Percentiles rank a stretch among this genome's conserved stretches.
These are phyloP conservation scores for Halteria grandinella DNA, from an alignment of 73 alveolate genomes.

Conservation along the genomic window DNA sequence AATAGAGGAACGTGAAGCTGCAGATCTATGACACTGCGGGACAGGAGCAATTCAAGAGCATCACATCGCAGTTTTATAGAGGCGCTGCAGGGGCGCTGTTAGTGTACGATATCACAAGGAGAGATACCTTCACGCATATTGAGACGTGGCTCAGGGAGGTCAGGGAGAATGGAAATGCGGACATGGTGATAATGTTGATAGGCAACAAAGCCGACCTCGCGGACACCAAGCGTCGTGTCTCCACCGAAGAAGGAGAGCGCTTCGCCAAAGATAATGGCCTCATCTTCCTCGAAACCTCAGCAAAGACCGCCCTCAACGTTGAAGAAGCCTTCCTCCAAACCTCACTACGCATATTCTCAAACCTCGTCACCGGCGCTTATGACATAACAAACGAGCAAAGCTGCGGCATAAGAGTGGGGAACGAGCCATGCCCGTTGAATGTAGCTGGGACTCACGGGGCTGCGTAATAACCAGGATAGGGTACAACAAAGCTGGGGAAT, in stretches of 20 bases:
- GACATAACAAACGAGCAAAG: neutral
- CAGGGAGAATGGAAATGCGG: slow-evolving; percentile 51
- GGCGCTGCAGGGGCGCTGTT: slow-evolving; percentile 63
- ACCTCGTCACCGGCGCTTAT: slow-evolving; percentile 22
- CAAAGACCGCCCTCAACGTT: slow-evolving; percentile 62
- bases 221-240: slow-evolving; percentile 24
- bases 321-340: slow-evolving; percentile 50
- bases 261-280: slow-evolving; percentile 37
- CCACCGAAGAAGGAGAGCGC: slow-evolving; percentile 37
- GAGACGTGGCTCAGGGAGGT: slow-evolving; percentile 61
- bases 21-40: slow-evolving; percentile 54
- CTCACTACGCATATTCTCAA: slow-evolving; percentile 24
- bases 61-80: slow-evolving; percentile 44
- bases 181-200: slow-evolving; percentile 53
- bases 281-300: slow-evolving; percentile 62
- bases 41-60: slow-evolving; percentile 56
- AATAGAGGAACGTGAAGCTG: slow-evolving; percentile 50
- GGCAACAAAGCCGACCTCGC: slow-evolving; percentile 64
- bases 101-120: slow-evolving; percentile 36
- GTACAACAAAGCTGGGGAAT: too few relatives aligned
- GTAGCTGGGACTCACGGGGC: too few relatives aligned
- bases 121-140: slow-evolving; percentile 55
- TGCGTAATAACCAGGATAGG: too few relatives aligned
- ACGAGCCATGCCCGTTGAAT: too few relatives aligned
- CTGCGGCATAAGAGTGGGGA: too few relatives aligned